phyloP scores from a whole-genome alignment of 768 basidiomycete genomes.

The Russula compacta region DNA sequence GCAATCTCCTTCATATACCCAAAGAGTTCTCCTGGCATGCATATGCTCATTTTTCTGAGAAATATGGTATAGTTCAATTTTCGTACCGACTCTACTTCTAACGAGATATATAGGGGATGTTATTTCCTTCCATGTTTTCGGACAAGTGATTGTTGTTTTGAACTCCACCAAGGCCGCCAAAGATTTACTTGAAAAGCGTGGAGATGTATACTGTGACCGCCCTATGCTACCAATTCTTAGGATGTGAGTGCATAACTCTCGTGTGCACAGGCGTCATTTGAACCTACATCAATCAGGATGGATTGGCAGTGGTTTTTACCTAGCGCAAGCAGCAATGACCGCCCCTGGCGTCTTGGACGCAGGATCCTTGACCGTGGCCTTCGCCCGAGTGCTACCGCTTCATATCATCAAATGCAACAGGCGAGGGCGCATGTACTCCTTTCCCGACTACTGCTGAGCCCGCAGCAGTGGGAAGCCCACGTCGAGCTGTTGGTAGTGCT shows the following conservation, averaged over 20 bases:
- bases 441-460: background rate
- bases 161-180: conserved; percentile 36
- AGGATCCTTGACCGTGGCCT: conserved; percentile 6
- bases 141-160: conserved; percentile 41
- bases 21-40: background rate
- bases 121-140: conserved; percentile 30
- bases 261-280: background rate
- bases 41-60: background rate
- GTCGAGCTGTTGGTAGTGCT: background rate
- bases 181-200: conserved; percentile 45
- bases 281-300: background rate
- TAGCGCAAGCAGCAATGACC: background rate
- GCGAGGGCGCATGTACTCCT: background rate
- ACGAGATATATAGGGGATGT: background rate
- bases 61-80: background rate
- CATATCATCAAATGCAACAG: conserved; percentile 1
- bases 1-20: background rate
- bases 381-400: background rate
- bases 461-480: background rate
- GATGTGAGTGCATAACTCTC: background rate
- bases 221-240: background rate
- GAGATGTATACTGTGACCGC: conserved; percentile 25
- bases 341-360: background rate
- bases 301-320: background rate
- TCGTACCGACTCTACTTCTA: background rate